phyloP scores from a whole-genome alignment of 2,329 filamentous ascomycete genomes.

The Fusarium nelsonii region DNA sequence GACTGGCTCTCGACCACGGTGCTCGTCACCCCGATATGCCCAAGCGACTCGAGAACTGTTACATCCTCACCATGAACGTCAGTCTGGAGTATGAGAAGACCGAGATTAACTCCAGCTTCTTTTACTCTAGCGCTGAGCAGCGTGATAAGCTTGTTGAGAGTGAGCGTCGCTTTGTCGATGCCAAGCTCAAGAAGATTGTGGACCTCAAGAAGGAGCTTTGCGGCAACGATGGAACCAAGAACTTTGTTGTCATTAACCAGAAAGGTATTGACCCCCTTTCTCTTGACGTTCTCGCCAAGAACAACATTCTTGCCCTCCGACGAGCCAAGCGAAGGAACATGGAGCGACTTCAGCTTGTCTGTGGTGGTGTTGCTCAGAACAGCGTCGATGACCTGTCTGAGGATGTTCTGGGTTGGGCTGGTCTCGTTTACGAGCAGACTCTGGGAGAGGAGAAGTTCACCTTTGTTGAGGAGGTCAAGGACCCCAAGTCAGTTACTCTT shows the following conservation, averaged over 20 bases:
- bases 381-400: slow-evolving; percentile 93
- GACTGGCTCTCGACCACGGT: slow-evolving; percentile 93
- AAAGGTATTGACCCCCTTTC: slow-evolving; percentile 98
- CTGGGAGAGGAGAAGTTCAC: slow-evolving; percentile 99
- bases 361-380: slow-evolving; percentile 92
- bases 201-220: slow-evolving; percentile 98
- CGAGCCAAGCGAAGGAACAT: slow-evolving; percentile 98
- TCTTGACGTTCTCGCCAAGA: slow-evolving; percentile 96
- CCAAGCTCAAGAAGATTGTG: slow-evolving; percentile 97
- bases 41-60: slow-evolving; percentile 94
- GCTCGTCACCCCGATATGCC: slow-evolving; percentile 98
- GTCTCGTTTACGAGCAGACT: slow-evolving; percentile 95
- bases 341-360: slow-evolving; percentile 96
- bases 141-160: slow-evolving; percentile 98
- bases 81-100: slow-evolving; percentile 99
- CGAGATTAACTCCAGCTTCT: slow-evolving; percentile 99
- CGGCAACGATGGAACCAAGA: slow-evolving; percentile 91
- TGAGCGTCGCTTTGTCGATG: slow-evolving; percentile 93
- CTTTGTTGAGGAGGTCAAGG: slow-evolving; percentile 98
- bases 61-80: slow-evolving; percentile 94
- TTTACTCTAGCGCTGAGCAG: slow-evolving; percentile 97
- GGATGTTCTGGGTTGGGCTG: slow-evolving; percentile 94
- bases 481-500: slow-evolving; percentile 96
- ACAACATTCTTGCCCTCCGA: slow-evolving; percentile 93
- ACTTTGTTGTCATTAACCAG: slow-evolving; percentile 98